Base-by-base conservation (phyloP, 768 basidiomycete species). In the Boletellus ananiceps region DNA sequence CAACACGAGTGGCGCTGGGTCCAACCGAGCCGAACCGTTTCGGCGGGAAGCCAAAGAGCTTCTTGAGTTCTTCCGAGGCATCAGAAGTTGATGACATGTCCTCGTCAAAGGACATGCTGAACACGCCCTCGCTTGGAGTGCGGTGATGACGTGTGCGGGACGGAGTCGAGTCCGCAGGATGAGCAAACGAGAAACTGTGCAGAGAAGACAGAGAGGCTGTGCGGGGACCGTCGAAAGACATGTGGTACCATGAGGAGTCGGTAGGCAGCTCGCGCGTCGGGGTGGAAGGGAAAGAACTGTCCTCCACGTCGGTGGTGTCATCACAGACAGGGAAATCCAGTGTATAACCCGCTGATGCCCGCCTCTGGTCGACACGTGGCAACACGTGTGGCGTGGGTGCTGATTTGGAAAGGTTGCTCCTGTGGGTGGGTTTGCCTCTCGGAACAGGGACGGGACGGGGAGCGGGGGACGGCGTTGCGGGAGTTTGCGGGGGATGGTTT, bases 71-170 rank as follows among this genome's bases (percentile, higher is more conserved):
- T 55, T 73, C 70, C 16, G 71, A 66, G 9, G 68, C 51, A 34
- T 74, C 71, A 41, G 68, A 75, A 47, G 69, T 67, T 8, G 76
- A 74, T 14, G 70, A 65, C 27, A 68, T 59, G 52, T 81, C 83
- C 61, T 87, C 86, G 54, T 88, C 86, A 40, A 84, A 82, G 43
- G 82, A 84, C 78, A 88, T 81, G 62, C 73, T 66, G 65, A 88
- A 88, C n/a, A 88, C 71, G 33, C 83, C 82, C 42, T 88, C 87
- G 61, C 83, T 87, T 8, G 86, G 85, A 6, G 77, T 72, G 47
- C 85, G 79, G 36, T 65, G 70, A 60, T 69, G 70, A 37, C 72
- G 71, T 46, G 60, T 13, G 5, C 55, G 60, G 1, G 71, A 66
- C 2, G 79, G 71, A n/a, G 69, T 72, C 13, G 66, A 63, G 40